Percentiles rank a stretch among this genome's conserved stretches.
phyloP scores from a whole-genome alignment of 2,329 filamentous ascomycete species.

The Colletotrichum tropicale region DNA sequence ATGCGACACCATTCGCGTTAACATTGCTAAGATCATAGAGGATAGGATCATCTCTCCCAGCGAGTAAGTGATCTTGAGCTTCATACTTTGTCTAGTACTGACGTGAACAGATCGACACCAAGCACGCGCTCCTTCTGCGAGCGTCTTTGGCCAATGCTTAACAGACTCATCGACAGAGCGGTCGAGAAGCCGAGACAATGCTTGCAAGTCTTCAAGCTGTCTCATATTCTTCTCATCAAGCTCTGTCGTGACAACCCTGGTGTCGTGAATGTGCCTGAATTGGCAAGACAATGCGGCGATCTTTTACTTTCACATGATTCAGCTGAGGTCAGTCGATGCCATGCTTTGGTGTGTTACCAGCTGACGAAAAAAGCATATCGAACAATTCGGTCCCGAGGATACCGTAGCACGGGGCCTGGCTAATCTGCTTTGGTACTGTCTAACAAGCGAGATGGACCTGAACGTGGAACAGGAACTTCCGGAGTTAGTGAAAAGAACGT shows the following conservation, averaged over 20 bases:
- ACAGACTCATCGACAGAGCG: constrained; percentile 39
- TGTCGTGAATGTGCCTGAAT: constrained; percentile 24
- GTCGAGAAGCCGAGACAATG: constrained; percentile 36
- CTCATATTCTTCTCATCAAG: constrained; percentile 42
- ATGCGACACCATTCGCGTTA: constrained; percentile 38
- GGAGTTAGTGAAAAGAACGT: constrained; percentile 22
- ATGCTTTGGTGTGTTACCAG: not conserved
- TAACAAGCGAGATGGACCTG: constrained; percentile 5
- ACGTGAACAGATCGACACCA: constrained; percentile 28
- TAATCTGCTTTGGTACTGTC: constrained; percentile 36
- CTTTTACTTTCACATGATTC: constrained; percentile 43
- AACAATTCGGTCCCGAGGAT: constrained; percentile 32
- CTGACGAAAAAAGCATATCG: constrained; percentile 27
- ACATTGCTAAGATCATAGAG: constrained; percentile 36
- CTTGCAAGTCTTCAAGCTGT: constrained; percentile 49
- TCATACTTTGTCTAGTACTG: constrained; percentile 1
- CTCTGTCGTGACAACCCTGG: constrained; percentile 25
- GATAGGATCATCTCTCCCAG: constrained; percentile 25
- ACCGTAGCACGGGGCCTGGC: constrained; percentile 36
- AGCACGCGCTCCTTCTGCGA: constrained; percentile 42
- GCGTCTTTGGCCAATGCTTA: constrained; percentile 52
- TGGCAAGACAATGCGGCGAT: constrained; percentile 30
- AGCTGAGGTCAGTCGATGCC: constrained; percentile 37
- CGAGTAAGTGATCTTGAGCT: constrained; percentile 10
- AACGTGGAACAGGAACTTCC: constrained; percentile 23